Evolutionary conservation across 225 moss, liverwort and hornwort species (phyloP), one percentile per base, ranked within the genome.

Genomic region (Straminergon stramineum): DNA sequence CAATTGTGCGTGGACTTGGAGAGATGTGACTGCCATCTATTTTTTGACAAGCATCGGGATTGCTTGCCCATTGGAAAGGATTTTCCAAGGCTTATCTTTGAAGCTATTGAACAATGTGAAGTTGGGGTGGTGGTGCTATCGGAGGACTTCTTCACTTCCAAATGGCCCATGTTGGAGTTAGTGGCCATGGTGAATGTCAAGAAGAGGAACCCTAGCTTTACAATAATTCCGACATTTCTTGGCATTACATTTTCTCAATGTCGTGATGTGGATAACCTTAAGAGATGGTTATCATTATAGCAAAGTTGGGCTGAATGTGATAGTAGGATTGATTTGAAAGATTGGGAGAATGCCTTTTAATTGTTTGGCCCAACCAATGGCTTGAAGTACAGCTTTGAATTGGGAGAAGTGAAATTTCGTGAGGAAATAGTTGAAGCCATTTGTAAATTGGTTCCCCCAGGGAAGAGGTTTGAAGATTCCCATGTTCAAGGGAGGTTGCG

Each of bases 401-500:
- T 83, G 56, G 88, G 88, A 1, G 90, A 90, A 88, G 75, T 90
- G 35, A 64, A 63, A 4, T 85, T 71, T 83, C 64, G 86, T 3
- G 82, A 88, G 30, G 77, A 90, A 31, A 88, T 90, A 2, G 75
- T 92, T 21, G 69, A 90, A 76, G 92, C 15, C 0, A 57, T 92
- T 70, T 88, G 88, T 85, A 77, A 69, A 35, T 26, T 87, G 53
- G 87, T 91, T 60, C 82, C 85, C 31, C 31, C 84, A 3, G 6
- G 51, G 4, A 84, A 84, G 13, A 89, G 56, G 71, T 80, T 60
- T 63, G 89, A 90, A 37, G 90, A 92, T 89, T 92, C 84, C 4
- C 64, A 91, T 84, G 18, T 89, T 41, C 90, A 91, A 87, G 89
- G 90, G n/a, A 88, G 71, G 55, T 83, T 61, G 2, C 55, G 90